Evolutionary conservation across 2,329 filamentous ascomycete species (phyloP).

Genomic region (Aaosphaeria arxii): DNA sequence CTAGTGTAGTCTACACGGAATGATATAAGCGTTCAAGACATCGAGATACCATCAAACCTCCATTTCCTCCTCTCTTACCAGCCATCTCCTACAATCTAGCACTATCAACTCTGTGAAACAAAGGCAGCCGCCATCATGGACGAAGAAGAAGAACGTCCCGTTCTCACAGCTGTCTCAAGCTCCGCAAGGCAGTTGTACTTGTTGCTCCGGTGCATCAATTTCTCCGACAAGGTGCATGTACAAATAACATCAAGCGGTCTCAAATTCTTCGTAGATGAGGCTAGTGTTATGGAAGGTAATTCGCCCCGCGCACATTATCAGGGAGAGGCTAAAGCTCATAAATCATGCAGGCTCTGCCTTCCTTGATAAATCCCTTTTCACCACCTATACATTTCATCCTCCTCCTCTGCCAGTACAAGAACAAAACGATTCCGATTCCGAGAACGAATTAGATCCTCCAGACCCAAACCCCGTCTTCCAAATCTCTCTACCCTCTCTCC

Average conservation of each 20-base stretch:
- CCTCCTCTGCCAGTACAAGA: constrained; percentile 31
- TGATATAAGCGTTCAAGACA: constrained; percentile 32
- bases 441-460: constrained; percentile 38
- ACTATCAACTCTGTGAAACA: background rate
- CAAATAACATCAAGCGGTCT: constrained; percentile 84
- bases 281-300: constrained; percentile 84
- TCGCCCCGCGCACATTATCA: background rate
- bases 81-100: constrained; percentile 2
- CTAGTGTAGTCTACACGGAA: constrained; percentile 37
- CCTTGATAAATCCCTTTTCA: constrained; percentile 85
- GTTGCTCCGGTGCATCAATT: constrained; percentile 61
- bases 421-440: constrained; percentile 27
- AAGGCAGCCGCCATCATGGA: constrained; percentile 30
- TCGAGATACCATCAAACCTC: constrained; percentile 19
- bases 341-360: constrained; percentile 67
- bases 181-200: constrained; percentile 73
- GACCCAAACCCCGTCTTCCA: constrained; percentile 67
- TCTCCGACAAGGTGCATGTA: constrained; percentile 59
- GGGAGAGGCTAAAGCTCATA: constrained; percentile 7
- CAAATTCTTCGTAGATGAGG: constrained; percentile 83
- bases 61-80: constrained; percentile 5
- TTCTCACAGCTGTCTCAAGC: constrained; percentile 74
- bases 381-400: constrained; percentile 71
- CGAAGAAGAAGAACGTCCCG: constrained; percentile 41
- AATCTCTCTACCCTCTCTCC: constrained; percentile 78